A percentile compares a stretch with the other conserved stretches of the same genome.
phyloP scores from a whole-genome alignment of 352 stramenopile species.

The Globisporangium camurandrum region DNA sequence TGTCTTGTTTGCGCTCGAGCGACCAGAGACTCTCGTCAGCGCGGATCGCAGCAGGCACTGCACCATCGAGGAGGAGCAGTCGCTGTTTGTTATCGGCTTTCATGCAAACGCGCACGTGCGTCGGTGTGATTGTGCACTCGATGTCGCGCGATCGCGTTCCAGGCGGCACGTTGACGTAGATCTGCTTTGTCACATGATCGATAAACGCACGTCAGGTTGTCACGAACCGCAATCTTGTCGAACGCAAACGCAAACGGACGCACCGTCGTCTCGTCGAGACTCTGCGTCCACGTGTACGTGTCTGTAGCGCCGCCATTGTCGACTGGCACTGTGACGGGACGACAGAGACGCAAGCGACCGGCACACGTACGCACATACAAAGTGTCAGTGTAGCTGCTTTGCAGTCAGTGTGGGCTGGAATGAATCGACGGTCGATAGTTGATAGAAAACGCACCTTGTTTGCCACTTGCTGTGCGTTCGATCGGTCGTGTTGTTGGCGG shows the following conservation, averaged over 20 bases:
- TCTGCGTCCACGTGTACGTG: conserved; percentile 98
- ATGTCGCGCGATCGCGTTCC: conserved; percentile 89
- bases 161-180: conserved; percentile 82
- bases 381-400: no score
- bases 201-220: no score
- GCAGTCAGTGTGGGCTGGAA: neutral
- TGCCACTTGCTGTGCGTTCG: conserved; percentile 47
- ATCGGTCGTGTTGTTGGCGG: conserved; percentile 9
- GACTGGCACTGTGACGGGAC: conserved; percentile 81
- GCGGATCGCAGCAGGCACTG: conserved; percentile 91
- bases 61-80: conserved; percentile 59
- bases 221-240: no score
- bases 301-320: conserved; percentile 85
- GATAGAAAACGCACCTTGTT: conserved; percentile 42
- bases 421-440: neutral
- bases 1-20: conserved; percentile 68
- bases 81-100: conserved; percentile 19
- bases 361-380: neutral
- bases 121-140: conserved; percentile 85
- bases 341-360: no score
- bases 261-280: conserved; percentile 92
- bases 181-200: no score
- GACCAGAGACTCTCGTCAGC: conserved; percentile 98
- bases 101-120: conserved; percentile 78
- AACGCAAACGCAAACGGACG: conserved; percentile 2